Evolutionary conservation across 1,139 yeast species (phyloP), one percentile per base, ranked within the genome.

Genomic region (Suhomyces yuchorum): DNA sequence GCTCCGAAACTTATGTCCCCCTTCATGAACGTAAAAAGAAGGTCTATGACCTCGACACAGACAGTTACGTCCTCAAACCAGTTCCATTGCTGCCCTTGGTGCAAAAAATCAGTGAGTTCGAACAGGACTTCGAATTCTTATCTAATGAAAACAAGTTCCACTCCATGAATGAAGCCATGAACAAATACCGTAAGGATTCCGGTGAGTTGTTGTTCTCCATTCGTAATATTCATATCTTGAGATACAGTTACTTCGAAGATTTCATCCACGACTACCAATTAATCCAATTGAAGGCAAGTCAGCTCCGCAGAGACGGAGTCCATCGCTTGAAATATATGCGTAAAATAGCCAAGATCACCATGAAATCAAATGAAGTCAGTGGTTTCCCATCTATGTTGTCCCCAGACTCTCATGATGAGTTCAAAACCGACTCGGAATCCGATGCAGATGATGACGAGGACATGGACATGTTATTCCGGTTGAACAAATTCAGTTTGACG

Each of bases 241-340:
- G 71, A 36, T 65, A 65, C 50, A 59, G 65, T 2, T 67, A 65
- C 43, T 67, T 65, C 44, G 59, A 65, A 39, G 56, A 56, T 14
- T 53, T 67, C 33, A 53, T 48, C n/a, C 43, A 46, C 15, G 54
- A 59, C 36, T 46, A 46, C 24, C 51, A 49, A 20, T 36, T 48
- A 35, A 51, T 54, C 23, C 51, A 52, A 37, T 45, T 49, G 38
- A 49, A 47, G 15, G 46, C 50, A 14, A 47, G 42, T 30, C 47
- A 49, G 33, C 20, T 28, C 38, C 52, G 43, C 20, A 28, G 39
- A 6, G 40, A 50, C 14, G 56, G 57, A 3, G 33, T 17, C 23
- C 49, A 57, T 35, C 55, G 57, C 26, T 55, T 65, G 48, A 56
- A 56, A 33, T 63, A 55, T 43, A 46, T 62, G 51, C 55, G 60